Percentiles rank a stretch among this genome's conserved stretches.
phyloP scores from a whole-genome alignment of 2,329 filamentous ascomycete species.

The Penicillium sp. region DNA sequence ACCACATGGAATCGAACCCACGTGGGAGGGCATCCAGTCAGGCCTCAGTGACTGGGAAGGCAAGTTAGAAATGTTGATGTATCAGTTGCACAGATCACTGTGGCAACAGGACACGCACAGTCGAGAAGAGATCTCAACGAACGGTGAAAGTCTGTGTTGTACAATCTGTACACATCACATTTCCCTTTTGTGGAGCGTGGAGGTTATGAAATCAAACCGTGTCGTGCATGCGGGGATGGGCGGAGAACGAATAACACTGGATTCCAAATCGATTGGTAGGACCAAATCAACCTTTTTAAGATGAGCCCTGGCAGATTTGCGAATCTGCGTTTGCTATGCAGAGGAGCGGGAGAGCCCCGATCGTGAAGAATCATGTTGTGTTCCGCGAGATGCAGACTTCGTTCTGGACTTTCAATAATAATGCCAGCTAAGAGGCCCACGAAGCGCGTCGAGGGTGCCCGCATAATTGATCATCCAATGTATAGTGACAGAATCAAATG shows the following conservation, averaged over 20 bases:
- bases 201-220: background rate
- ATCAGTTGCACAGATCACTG: slow-evolving; percentile 3
- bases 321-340: background rate
- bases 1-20: slow-evolving; percentile 7
- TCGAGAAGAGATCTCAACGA: background rate
- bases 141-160: slow-evolving; percentile 3
- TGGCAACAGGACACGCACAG: background rate
- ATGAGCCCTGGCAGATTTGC: background rate
- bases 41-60: background rate
- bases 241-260: background rate
- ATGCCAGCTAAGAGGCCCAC: background rate
- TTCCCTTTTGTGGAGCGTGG: background rate
- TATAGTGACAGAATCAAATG: background rate
- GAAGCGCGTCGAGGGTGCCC: background rate
- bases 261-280: background rate
- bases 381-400: background rate
- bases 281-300: background rate
- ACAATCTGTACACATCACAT: slow-evolving; percentile 6
- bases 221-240: slow-evolving; percentile 6
- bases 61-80: background rate
- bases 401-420: background rate
- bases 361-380: slow-evolving; percentile 4
- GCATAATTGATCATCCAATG: background rate
- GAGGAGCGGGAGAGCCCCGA: background rate
- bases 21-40: background rate